A percentile compares a stretch with the other conserved stretches of the same genome.
phyloP scores from a whole-genome alignment of 306 rosid species.

The Corylus heterophylla region DNA sequence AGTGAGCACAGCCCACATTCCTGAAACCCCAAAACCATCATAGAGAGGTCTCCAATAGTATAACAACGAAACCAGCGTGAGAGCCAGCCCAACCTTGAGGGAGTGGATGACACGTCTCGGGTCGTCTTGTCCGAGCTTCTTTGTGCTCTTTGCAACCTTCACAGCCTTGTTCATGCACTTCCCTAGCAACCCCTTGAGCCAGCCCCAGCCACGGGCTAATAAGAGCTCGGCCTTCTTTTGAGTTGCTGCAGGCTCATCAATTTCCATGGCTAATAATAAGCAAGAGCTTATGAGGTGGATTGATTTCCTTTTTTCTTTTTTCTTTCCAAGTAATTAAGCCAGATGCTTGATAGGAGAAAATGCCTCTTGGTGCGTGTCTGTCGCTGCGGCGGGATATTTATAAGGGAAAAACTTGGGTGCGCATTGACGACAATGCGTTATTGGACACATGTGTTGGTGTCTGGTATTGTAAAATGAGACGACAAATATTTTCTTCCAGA shows the following conservation, averaged over 20 bases:
- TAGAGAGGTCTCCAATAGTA: constrained; percentile 77
- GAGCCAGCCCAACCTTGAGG: constrained; percentile 85
- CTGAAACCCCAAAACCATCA: constrained; percentile 77
- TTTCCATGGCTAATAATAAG: constrained; percentile 41
- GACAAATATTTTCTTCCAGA: constrained; percentile 29
- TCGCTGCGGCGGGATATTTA: constrained; percentile 32
- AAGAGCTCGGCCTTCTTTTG: constrained; percentile 24
- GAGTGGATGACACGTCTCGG: constrained; percentile 89
- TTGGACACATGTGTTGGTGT: constrained; percentile 45
- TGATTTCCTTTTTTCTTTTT: neutral
- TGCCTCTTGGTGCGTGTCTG: constrained; percentile 25
- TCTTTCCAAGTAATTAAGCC: constrained; percentile 13
- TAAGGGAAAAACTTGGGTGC: constrained; percentile 29
- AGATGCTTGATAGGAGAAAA: constrained; percentile 17
- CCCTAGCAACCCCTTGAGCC: constrained; percentile 38
- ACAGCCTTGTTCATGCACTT: constrained; percentile 42
- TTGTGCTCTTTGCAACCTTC: constrained; percentile 34
- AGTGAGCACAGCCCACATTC: constrained; percentile 92
- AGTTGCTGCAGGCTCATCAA: constrained; percentile 31
- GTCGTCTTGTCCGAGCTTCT: constrained; percentile 78
- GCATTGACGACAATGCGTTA: constrained; percentile 23
- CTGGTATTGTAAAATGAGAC: constrained; percentile 29
- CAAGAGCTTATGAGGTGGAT: constrained; percentile 6
- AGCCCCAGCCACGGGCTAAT: constrained; percentile 6
- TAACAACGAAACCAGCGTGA: constrained; percentile 73